phyloP scores from a whole-genome alignment of 2,329 filamentous ascomycete genomes.

The Talaromyces rugulosus region DNA sequence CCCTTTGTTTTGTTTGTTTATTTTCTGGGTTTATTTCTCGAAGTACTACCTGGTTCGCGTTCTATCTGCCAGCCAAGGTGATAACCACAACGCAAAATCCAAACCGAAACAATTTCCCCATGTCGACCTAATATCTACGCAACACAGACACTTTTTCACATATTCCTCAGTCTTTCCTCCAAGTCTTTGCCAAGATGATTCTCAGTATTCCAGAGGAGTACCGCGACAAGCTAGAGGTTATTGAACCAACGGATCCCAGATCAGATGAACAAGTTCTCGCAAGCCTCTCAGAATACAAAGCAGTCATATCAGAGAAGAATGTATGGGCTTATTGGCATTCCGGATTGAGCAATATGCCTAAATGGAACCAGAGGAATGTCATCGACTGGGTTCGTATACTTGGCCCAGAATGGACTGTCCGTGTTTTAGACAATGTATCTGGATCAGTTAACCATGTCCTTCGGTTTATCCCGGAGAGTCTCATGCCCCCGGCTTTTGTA shows the following conservation, averaged over 20 bases:
- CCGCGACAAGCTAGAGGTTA: neutral
- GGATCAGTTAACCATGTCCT: conserved; percentile 36
- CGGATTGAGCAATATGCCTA: conserved; percentile 31
- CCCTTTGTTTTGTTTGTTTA: too few relatives aligned
- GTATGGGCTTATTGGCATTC: conserved; percentile 40
- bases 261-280: neutral
- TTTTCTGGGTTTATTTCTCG: too few relatives aligned
- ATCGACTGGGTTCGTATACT: conserved; percentile 38
- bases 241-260: neutral
- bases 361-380: conserved; percentile 39
- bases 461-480: conserved; percentile 31
- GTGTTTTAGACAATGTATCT: conserved; percentile 33
- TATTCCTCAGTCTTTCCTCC: too few relatives aligned
- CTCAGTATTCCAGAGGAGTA: conserved; percentile 1
- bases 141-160: too few relatives aligned
- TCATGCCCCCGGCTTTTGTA: conserved; percentile 40
- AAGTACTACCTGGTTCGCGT: too few relatives aligned
- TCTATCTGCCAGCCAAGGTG: too few relatives aligned
- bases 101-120: too few relatives aligned
- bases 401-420: conserved; percentile 14
- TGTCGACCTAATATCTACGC: too few relatives aligned
- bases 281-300: conserved; percentile 8
- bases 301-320: conserved; percentile 37
- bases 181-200: neutral
- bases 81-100: too few relatives aligned